Conservation (phyloP, 768 basidiomycete species). For the Lentinus brumalis region DNA sequence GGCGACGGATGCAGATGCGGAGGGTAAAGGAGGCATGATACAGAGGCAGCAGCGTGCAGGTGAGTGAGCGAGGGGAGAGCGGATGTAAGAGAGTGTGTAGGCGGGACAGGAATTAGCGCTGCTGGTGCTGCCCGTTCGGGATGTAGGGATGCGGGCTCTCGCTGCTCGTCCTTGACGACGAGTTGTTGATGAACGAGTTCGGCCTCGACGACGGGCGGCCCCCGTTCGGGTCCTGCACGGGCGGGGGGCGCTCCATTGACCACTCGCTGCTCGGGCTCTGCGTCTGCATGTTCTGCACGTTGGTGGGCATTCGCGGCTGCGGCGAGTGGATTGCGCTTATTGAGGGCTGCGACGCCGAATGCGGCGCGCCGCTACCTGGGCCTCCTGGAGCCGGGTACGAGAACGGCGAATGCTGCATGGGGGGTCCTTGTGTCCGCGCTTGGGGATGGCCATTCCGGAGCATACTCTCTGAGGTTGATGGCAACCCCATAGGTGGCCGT, state of each 20-base stretch:
- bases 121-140: slow-evolving; percentile 28
- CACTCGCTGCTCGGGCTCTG: slow-evolving; percentile 23
- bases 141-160: slow-evolving; percentile 29
- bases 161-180: slow-evolving; percentile 29
- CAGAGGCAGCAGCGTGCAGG: slow-evolving; percentile 10
- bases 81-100: background rate
- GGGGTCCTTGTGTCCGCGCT: slow-evolving; percentile 37
- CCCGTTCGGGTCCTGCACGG: slow-evolving; percentile 19
- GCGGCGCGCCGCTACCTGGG: slow-evolving; percentile 31
- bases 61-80: slow-evolving; percentile 7
- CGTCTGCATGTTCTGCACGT: slow-evolving; percentile 22
- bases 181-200: slow-evolving; percentile 24
- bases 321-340: slow-evolving; percentile 47
- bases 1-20: slow-evolving; percentile 16
- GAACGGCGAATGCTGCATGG: slow-evolving; percentile 46
- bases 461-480: slow-evolving; percentile 40
- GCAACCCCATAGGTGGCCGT: slow-evolving; percentile 44
- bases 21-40: slow-evolving; percentile 2
- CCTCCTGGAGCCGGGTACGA: slow-evolving; percentile 43
- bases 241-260: slow-evolving; percentile 26
- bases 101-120: slow-evolving; percentile 22
- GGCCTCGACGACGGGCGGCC: slow-evolving; percentile 30
- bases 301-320: slow-evolving; percentile 36
- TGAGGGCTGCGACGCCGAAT: slow-evolving; percentile 47
- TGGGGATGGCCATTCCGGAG: slow-evolving; percentile 37